Evolutionary conservation across 225 moss, liverwort and hornwort genomes (phyloP).

Genomic region (Pseudisothecium myosuroides): DNA sequence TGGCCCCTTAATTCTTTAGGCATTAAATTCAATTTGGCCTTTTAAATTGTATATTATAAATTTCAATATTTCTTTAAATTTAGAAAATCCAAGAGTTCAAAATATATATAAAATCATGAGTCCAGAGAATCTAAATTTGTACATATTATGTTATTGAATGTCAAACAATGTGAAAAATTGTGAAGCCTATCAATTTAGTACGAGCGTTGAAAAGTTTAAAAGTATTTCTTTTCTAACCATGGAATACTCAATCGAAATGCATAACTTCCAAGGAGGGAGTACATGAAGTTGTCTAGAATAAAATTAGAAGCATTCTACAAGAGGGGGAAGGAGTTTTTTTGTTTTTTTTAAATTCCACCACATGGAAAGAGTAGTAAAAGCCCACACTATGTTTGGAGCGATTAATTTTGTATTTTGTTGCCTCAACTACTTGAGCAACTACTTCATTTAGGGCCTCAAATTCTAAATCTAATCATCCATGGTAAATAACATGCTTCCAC

Average conservation of each 20-base stretch:
- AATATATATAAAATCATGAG: too few species aligned
- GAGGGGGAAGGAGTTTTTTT: not conserved
- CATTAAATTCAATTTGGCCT: too few species aligned
- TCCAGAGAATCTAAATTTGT: not conserved
- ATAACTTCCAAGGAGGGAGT: not conserved
- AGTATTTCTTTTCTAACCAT: not conserved
- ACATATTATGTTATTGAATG: too few species aligned
- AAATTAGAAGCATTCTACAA: not conserved
- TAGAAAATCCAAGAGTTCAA: rapidly evolving
- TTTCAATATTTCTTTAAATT: too few species aligned
- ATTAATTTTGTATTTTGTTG: not conserved
- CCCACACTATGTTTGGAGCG: not conserved
- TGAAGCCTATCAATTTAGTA: not conserved
- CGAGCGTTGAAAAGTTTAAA: not conserved
- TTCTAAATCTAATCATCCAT: not conserved
- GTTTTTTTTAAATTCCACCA: not conserved
- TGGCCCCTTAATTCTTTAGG: rapidly evolving
- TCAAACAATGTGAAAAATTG: not conserved
- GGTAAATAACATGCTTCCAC: not conserved
- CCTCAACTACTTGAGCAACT: rapidly evolving
- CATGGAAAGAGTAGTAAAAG: not conserved
- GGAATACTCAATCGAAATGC: rapidly evolving
- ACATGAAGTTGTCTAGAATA: not conserved
- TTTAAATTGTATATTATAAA: too few species aligned
- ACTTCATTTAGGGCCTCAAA: rapidly evolving